These are phyloP conservation scores for Umbelopsis ramanniana DNA, from an alignment of 192 early-diverging fungal genomes.

Conservation along the genomic window DNA sequence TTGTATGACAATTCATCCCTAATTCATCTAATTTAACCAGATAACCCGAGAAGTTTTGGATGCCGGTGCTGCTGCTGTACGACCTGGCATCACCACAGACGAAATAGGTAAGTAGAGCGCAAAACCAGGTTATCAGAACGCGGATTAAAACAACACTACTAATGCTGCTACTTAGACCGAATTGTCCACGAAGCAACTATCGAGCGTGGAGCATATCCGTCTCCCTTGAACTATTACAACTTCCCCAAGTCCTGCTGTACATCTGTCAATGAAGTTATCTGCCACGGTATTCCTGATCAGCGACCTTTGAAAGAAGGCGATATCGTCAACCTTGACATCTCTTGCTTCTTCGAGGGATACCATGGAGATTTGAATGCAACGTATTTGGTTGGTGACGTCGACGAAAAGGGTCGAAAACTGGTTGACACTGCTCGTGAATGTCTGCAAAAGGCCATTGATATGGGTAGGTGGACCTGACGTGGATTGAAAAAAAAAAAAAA, in stretches of 20 bases:
- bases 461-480: conserved; percentile 58
- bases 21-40: conserved; percentile 42
- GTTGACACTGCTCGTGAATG: conserved; percentile 86
- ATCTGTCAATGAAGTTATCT: conserved; percentile 77
- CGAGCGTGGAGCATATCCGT: conserved; percentile 91
- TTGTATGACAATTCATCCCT: background rate
- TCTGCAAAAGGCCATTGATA: conserved; percentile 89
- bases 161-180: conserved; percentile 58
- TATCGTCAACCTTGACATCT: conserved; percentile 94
- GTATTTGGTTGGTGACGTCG: conserved; percentile 88
- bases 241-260: conserved; percentile 98
- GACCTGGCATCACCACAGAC: conserved; percentile 90
- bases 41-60: conserved; percentile 92
- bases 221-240: conserved; percentile 93
- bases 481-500: background rate
- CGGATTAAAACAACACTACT: background rate
- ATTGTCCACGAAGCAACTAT: conserved; percentile 95
- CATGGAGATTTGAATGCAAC: conserved; percentile 97
- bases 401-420: conserved; percentile 70
- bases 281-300: conserved; percentile 97
- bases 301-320: conserved; percentile 94
- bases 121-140: background rate
- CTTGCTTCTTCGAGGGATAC: conserved; percentile 88
- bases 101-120: conserved; percentile 65
- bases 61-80: conserved; percentile 76